Percentiles rank a stretch among this genome's conserved stretches.
Evolutionary conservation across 2,329 filamentous ascomycete species (phyloP).

Genomic region (Pestalotiopsis sp.): DNA sequence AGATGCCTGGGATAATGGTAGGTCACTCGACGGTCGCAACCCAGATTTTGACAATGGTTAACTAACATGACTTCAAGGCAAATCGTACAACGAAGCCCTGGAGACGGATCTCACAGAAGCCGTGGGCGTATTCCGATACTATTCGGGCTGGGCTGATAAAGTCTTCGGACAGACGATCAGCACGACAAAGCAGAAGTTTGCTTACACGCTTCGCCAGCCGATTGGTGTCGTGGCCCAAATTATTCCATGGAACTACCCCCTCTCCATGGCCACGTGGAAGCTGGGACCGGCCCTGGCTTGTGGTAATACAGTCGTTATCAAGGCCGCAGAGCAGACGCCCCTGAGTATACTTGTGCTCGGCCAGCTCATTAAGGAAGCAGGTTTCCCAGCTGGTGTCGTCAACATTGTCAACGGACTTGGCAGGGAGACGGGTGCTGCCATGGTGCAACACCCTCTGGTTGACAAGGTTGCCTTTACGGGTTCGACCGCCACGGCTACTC

Average conservation of each 20-base stretch:
- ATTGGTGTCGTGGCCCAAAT: constrained; percentile 76
- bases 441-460: constrained; percentile 68
- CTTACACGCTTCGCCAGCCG: constrained; percentile 75
- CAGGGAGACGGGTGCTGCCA: constrained; percentile 66
- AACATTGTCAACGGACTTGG: constrained; percentile 78
- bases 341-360: constrained; percentile 68
- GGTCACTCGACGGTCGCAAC: too few species aligned
- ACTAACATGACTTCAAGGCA: constrained; percentile 40
- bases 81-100: constrained; percentile 67
- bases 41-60: too few species aligned
- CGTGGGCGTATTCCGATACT: constrained; percentile 64
- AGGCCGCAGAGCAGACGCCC: constrained; percentile 70
- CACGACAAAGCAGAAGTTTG: constrained; percentile 68
- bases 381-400: constrained; percentile 77
- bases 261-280: constrained; percentile 76
- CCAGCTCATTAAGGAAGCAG: constrained; percentile 69
- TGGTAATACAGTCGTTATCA: constrained; percentile 66
- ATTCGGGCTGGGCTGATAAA: constrained; percentile 80
- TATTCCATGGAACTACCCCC: constrained; percentile 57
- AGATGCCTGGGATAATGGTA: constrained; percentile 83
- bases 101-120: constrained; percentile 60
- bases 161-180: constrained; percentile 77
- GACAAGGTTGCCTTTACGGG: constrained; percentile 83
- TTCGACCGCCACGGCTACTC: constrained; percentile 70
- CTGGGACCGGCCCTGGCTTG: constrained; percentile 71